Evolutionary conservation across 225 moss, liverwort and hornwort species (phyloP).

Genomic region (Climacium dendroides): DNA sequence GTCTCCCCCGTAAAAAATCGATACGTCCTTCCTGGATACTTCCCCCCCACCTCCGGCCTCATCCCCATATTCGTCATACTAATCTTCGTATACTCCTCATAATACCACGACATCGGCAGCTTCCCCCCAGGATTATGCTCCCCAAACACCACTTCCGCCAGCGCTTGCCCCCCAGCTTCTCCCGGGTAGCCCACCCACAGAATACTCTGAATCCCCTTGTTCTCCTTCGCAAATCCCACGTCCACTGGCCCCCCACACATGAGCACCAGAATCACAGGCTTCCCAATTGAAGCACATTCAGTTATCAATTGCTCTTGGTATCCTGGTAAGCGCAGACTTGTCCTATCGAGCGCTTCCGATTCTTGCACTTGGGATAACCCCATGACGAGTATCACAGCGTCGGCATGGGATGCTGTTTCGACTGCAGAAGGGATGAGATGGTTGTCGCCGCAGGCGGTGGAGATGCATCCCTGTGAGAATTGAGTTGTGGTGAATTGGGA

Average conservation of each 20-base stretch:
- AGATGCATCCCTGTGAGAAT: constrained; percentile 50
- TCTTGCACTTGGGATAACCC: constrained; percentile 61
- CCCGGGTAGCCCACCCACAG: constrained; percentile 95
- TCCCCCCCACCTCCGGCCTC: constrained; percentile 29
- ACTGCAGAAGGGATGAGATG: constrained; percentile 3
- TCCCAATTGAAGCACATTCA: constrained; percentile 24
- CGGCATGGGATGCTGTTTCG: constrained; percentile 13
- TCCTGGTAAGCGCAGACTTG: constrained; percentile 55
- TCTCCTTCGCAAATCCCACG: constrained; percentile 51
- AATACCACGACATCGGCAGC: constrained; percentile 73
- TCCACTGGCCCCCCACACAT: constrained; percentile 86
- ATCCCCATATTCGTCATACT: constrained; percentile 72
- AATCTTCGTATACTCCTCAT: constrained; percentile 47
- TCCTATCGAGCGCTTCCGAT: constrained; percentile 52
- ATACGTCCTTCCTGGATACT: constrained; percentile 69
- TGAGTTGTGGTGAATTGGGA: background rate
- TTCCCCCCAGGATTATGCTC: constrained; percentile 58
- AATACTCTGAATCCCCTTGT: constrained; percentile 51
- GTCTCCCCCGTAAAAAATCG: constrained; percentile 43
- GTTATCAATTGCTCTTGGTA: constrained; percentile 41
- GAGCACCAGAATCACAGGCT: constrained; percentile 67
- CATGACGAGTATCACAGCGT: constrained; percentile 59
- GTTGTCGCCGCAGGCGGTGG: constrained; percentile 22
- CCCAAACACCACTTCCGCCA: constrained; percentile 73
- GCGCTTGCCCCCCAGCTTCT: constrained; percentile 71